Evolutionary conservation across 1,139 yeast species (phyloP).

Genomic region (Debaryomycetaceae sp.): DNA sequence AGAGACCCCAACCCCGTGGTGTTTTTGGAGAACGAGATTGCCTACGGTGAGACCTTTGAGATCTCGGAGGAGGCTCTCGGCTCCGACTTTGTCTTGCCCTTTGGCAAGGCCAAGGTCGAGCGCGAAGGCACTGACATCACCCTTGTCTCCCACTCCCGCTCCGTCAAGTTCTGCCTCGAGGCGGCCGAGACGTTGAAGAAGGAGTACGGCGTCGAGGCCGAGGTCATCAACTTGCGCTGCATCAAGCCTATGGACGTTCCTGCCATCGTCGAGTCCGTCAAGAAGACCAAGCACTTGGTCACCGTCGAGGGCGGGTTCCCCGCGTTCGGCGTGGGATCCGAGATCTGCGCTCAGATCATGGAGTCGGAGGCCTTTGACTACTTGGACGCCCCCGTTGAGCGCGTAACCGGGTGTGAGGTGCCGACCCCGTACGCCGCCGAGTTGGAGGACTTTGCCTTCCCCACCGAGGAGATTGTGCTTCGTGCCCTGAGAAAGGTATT

Average conservation of each 20-base stretch:
- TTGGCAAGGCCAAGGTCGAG: slow-evolving; percentile 94
- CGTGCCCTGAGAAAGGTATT: slow-evolving; percentile 88
- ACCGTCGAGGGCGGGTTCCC: slow-evolving; percentile 98
- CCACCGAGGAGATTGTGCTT: slow-evolving; percentile 82
- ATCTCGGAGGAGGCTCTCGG: slow-evolving; percentile 82
- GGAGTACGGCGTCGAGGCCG: slow-evolving; percentile 82
- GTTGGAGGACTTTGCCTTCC: slow-evolving; percentile 98
- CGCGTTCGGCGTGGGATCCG: slow-evolving; percentile 97
- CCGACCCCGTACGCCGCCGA: slow-evolving; percentile 98
- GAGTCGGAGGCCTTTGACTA: slow-evolving; percentile 97
- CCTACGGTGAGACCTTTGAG: slow-evolving; percentile 87
- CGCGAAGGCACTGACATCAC: slow-evolving; percentile 86
- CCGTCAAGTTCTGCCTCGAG: slow-evolving; percentile 72
- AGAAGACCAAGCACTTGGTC: slow-evolving; percentile 93
- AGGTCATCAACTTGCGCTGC: slow-evolving; percentile 90
- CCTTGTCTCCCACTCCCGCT: slow-evolving; percentile 84
- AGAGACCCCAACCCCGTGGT: slow-evolving; percentile 98
- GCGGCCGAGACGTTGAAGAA: slow-evolving; percentile 84
- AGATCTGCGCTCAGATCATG: slow-evolving; percentile 95
- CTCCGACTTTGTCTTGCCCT: slow-evolving; percentile 83
- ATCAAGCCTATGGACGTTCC: slow-evolving; percentile 94
- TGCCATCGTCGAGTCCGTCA: slow-evolving; percentile 75
- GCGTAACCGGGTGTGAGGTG: slow-evolving; percentile 98
- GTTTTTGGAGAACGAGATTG: slow-evolving; percentile 88
- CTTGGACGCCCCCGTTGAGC: slow-evolving; percentile 97